A percentile compares a stretch with the other conserved stretches of the same genome.
Evolutionary conservation across 2,329 filamentous ascomycete species (phyloP).

Genomic region (Byssochlamys sp.): DNA sequence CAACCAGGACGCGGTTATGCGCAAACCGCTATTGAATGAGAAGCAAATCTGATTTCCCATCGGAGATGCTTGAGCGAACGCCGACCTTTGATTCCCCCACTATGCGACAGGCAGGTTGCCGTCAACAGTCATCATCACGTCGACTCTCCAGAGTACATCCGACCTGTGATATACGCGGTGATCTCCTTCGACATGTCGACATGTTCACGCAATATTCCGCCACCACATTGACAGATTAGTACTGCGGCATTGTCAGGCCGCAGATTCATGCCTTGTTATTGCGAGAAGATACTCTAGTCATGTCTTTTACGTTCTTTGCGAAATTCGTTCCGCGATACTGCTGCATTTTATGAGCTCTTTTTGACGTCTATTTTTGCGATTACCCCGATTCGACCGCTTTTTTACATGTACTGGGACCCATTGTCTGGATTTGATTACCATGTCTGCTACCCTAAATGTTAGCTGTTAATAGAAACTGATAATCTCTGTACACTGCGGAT

Average conservation of each 20-base stretch:
- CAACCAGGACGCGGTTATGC: conserved; percentile 71
- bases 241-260: neutral
- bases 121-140: neutral
- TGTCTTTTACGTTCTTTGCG: neutral
- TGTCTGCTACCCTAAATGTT: neutral
- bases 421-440: conserved; percentile 8
- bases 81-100: neutral
- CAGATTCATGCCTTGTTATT: neutral
- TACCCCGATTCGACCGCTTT: conserved; percentile 9
- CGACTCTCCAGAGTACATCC: neutral
- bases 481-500: neutral
- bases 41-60: conserved; percentile 16
- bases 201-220: neutral
- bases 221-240: neutral
- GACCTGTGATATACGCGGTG: neutral
- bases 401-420: conserved; percentile 4
- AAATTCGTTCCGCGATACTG: neutral
- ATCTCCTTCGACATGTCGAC: neutral
- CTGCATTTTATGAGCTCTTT: neutral
- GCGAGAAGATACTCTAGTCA: neutral
- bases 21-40: conserved; percentile 48
- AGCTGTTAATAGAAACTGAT: neutral
- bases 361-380: neutral
- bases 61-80: neutral
- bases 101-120: neutral